Base-by-base conservation (phyloP, 176 grass and related monocot genomes). In the Tillandsia leiboldiana region DNA sequence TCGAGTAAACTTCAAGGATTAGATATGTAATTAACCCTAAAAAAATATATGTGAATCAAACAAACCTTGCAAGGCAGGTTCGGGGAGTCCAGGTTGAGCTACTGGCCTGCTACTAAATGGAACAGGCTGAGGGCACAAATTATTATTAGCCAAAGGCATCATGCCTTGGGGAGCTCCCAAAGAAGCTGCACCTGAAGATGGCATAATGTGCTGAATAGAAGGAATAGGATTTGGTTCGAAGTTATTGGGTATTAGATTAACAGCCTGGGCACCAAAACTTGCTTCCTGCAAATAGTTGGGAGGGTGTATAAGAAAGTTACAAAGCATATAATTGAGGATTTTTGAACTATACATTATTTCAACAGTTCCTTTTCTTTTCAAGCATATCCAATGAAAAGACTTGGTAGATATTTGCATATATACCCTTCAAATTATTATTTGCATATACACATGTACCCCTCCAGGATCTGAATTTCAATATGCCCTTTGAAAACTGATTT, bases 211-310 rank as follows among this genome's bases (percentile, higher is more conserved):
- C 68, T 91, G 80, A 8, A 65, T 81, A 69, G 77, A 48, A 68
- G 72, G 67, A n/a, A 77, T 18, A 75, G 81, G 11, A 49, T 73
- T 86, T 62, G 56, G 29, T 65, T 79, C 62, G 12, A 68, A 78
- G 73, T 88, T 81, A 75, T 70, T 76, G 80, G 73, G 61, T 56
- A 80, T 73, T 47, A 83, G 76, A 86, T 79, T 63, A 26, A 70
- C 51, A 69, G 76, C 65, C 82, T 88, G 67, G 66, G 76, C 73
- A 80, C 68, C 76, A 49, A 75, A 74, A 81, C 51, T 87, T 74
- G 65, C 80, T 88, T 90, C 91, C 91, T 96, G 82, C 58, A 70
- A 74, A 75, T 20, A 48, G 81, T 72, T 70, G 12, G 51, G 14
- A 81, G 12, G 20, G 70, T 8, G 49, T 11, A 65, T 71, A 65